Evolutionary conservation across 1,284 basidiomycete species (phyloP).

Genomic region (Lignosus rhinocerotis): DNA sequence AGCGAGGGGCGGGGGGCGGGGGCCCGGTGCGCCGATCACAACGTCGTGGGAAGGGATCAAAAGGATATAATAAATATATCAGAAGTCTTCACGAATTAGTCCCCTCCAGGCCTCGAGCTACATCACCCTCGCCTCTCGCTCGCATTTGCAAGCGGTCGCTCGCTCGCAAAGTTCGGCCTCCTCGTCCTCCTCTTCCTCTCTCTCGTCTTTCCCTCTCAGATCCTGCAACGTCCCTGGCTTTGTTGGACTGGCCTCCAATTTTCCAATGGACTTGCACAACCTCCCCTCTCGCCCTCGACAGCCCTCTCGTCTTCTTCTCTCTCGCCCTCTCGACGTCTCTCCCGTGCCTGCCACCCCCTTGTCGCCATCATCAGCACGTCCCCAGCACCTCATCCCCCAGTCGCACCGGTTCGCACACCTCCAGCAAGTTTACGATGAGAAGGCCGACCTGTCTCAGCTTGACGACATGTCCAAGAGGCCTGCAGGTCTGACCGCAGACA

Average conservation of each 20-base stretch:
- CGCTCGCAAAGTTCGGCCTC: background rate
- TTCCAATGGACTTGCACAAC: conserved; percentile 32
- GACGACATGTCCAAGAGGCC: conserved; percentile 17
- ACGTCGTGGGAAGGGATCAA: conserved; percentile 22
- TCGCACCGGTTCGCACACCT: conserved; percentile 22
- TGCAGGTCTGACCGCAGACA: conserved; percentile 10
- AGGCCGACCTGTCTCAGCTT: conserved; percentile 19
- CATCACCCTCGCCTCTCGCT: conserved; percentile 9
- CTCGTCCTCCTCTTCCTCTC: conserved; percentile 7
- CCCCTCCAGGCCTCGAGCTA: conserved; percentile 14
- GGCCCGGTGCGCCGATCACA: conserved; percentile 12
- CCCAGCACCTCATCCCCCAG: conserved; percentile 5
- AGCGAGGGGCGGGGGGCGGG: conserved; percentile 7
- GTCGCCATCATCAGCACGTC: conserved; percentile 9
- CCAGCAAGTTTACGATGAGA: conserved; percentile 27
- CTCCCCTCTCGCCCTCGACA: conserved; percentile 27
- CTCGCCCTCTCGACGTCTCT: conserved; percentile 9
- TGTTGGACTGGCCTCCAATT: conserved; percentile 35
- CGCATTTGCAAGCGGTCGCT: conserved; percentile 3
- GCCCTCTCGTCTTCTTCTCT: conserved; percentile 18
- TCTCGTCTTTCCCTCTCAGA: conserved; percentile 1
- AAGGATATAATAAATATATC: conserved; percentile 16
- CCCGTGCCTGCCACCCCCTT: conserved; percentile 25
- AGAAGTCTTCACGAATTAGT: conserved; percentile 8
- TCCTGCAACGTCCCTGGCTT: background rate